Percentiles rank a stretch among this genome's conserved stretches.
Evolutionary conservation across 306 rosid species (phyloP).

Genomic region (Neltuma alba): DNA sequence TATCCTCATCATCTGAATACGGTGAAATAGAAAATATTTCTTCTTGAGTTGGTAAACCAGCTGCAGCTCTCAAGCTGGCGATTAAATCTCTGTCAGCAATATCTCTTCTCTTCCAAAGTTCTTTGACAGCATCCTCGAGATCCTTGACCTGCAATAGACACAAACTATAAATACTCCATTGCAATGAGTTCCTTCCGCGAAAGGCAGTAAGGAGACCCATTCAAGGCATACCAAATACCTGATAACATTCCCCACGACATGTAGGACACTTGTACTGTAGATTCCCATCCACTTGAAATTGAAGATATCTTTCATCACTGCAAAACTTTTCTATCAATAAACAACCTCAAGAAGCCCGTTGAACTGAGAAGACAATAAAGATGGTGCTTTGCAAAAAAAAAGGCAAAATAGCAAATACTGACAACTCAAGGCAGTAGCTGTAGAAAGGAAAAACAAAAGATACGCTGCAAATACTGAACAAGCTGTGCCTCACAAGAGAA

Average conservation of each 20-base stretch:
- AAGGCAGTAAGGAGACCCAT: background rate
- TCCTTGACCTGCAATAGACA: conserved; percentile 64
- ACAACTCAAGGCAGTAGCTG: background rate
- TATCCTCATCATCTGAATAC: conserved; percentile 92
- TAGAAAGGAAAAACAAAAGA: conserved; percentile 5
- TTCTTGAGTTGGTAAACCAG: conserved; percentile 93
- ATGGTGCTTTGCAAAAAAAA: background rate
- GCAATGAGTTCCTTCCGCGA: background rate
- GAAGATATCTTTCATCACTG: conserved; percentile 93
- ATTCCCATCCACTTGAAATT: conserved; percentile 92
- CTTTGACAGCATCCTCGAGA: conserved; percentile 94
- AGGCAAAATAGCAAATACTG: background rate
- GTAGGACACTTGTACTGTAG: conserved; percentile 93
- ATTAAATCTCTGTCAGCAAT: conserved; percentile 74
- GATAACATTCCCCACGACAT: conserved; percentile 95
- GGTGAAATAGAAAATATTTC: conserved; percentile 91
- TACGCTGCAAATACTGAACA: conserved; percentile 16
- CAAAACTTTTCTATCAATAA: conserved; percentile 40
- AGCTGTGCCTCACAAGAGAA: conserved; percentile 16
- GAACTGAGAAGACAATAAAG: conserved; percentile 9
- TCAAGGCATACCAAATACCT: conserved; percentile 56
- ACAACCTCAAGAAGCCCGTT: conserved; percentile 24
- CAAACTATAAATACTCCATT: conserved; percentile 26
- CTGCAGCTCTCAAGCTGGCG: conserved; percentile 87
- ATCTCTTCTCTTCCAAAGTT: conserved; percentile 96